A percentile compares a stretch with the other conserved stretches of the same genome.
These are phyloP conservation scores for Pichia occidentalis DNA, from an alignment of 805 yeast species.

Conservation along the genomic window DNA sequence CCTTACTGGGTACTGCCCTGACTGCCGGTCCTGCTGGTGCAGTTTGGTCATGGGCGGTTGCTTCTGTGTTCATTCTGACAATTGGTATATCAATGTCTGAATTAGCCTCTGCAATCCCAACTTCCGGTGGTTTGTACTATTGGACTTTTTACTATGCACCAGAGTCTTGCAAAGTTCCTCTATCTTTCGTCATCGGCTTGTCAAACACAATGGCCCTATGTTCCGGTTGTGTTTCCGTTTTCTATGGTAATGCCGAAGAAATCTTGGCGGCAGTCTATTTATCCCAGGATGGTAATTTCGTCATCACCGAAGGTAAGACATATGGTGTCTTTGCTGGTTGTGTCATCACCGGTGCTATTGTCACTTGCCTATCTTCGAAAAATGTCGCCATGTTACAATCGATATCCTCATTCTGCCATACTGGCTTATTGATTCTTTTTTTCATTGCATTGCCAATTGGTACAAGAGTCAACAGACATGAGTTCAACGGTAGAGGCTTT, in stretches of 20 bases:
- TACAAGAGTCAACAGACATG: conserved; percentile 30
- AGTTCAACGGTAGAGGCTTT: conserved; percentile 39
- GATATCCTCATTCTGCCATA: conserved; percentile 48
- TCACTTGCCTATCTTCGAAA: conserved; percentile 49
- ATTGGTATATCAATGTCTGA: conserved; percentile 59
- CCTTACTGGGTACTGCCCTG: conserved; percentile 46
- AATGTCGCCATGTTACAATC: conserved; percentile 52
- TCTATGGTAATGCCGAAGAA: conserved; percentile 57
- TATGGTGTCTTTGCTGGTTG: conserved; percentile 64
- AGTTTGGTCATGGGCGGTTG: conserved; percentile 60
- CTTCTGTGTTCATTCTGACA: conserved; percentile 38
- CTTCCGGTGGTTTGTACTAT: conserved; percentile 65
- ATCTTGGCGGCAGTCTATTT: conserved; percentile 49
- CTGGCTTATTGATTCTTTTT: conserved; percentile 43
- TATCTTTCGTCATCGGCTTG: conserved; percentile 57
- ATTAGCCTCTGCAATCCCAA: conserved; percentile 60
- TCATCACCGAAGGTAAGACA: conserved; percentile 41
- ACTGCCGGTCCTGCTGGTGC: conserved; percentile 59
- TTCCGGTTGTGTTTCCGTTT: conserved; percentile 58
- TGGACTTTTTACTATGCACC: conserved; percentile 67
- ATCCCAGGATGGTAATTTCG: conserved; percentile 44
- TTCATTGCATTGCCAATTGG: conserved; percentile 62
- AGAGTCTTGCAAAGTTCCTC: conserved; percentile 38
- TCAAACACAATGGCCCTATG: conserved; percentile 58
- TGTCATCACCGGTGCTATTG: conserved; percentile 40